Evolutionary conservation across 495 filamentous ascomycete species (phyloP), one percentile per base, ranked within the genome.

Genomic region (Tuber indicum): DNA sequence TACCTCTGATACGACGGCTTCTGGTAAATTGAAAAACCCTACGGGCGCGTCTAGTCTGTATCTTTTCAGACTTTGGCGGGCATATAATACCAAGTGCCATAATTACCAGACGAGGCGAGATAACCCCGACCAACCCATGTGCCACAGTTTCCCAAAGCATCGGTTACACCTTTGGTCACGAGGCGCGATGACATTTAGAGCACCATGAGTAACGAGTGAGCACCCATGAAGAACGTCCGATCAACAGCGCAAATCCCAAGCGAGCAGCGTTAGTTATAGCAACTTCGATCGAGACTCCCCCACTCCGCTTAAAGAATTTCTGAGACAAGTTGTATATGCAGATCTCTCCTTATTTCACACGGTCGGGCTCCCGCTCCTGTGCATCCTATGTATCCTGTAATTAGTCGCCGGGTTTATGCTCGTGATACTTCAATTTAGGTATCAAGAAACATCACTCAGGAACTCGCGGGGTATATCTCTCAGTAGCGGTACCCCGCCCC

Each of bases 81-180:
- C 6, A 47, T 36, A 70, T 52, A 52, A 45, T 66, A 58, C 77
- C 72, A 39, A 70, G 52, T 39, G n/a, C 58, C 77, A 72, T 47
- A 75, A n/a, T 36, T 58, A n/a, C 32, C 32, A 71, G 9, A 16
- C 52, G 44, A 71, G 41, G 74, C 47, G 75, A 62, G 62, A 17
- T 47, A 41, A 43, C 73, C 42, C 36, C 73, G 66, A 43, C 44
- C 46, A 42, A 73, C 70, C 62, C 47, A 80, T 80, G 78, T 80
- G 78, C 49, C 72, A 80, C 77, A 42, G 58, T 76, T 79, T 46
- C 71, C 72, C 74, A 66, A 14, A 32, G 26, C 26, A 19, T 36
- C 26, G 14, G 58, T 66, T 36, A 26, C 32, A 26, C 26, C 16
- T 36, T 7, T 66, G 58, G 14, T 66, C 58, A 66, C 58, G 14